phyloP scores from a whole-genome alignment of 352 stramenopile species.

The Pythium vanterpoolii region DNA sequence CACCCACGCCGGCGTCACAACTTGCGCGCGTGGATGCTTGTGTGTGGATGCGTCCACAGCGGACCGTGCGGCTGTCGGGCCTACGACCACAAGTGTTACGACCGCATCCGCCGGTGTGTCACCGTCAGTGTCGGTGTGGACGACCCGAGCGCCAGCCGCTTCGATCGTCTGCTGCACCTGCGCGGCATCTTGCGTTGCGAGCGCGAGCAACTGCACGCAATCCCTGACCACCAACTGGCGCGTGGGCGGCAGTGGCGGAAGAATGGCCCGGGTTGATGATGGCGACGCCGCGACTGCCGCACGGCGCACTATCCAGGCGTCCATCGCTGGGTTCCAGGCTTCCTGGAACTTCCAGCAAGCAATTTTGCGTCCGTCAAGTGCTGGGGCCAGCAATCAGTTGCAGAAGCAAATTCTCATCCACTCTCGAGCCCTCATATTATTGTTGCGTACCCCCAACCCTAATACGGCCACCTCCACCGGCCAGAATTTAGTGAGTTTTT shows the following conservation, averaged over 20 bases:
- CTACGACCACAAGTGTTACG: conserved; percentile 17
- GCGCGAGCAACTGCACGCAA: conserved; percentile 22
- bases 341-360: neutral
- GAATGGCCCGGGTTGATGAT: neutral
- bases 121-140: neutral
- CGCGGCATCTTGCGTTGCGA: conserved; percentile 12
- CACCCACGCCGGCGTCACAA: conserved; percentile 32
- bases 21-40: conserved; percentile 5
- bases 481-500: no score
- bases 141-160: neutral
- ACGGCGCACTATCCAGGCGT: conserved; percentile 50
- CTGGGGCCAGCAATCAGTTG: neutral
- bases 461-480: neutral
- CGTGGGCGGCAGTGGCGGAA: neutral
- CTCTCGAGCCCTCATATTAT: neutral
- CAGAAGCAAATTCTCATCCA: neutral
- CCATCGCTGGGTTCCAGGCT: conserved; percentile 38
- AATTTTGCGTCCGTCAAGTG: neutral
- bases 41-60: conserved; percentile 1
- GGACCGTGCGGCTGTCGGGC: neutral
- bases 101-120: neutral
- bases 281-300: conserved; percentile 13
- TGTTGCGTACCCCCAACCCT: neutral
- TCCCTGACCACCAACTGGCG: conserved; percentile 33
- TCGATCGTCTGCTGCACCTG: neutral